phyloP scores from a whole-genome alignment of 202 grass and related monocot genomes.

The Tripidium arundinaceum region DNA sequence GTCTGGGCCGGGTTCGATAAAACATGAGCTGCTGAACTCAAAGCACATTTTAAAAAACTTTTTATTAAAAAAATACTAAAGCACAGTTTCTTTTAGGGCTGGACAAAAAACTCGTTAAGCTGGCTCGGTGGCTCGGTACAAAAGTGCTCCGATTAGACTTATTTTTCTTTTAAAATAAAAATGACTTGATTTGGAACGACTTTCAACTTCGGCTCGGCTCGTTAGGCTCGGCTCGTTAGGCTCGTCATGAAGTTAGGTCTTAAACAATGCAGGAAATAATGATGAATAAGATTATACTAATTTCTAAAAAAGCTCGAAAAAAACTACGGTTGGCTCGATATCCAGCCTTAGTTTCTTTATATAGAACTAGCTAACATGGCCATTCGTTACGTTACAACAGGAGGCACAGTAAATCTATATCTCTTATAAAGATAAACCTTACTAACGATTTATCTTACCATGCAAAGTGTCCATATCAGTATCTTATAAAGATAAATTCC shows the following conservation, averaged over 20 bases:
- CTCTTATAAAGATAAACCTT: no score
- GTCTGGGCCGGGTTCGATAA: neutral
- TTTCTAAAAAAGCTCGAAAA: neutral
- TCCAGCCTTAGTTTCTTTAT: no score
- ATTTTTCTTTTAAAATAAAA: neutral
- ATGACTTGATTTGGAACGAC: neutral
- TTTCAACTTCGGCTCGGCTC: neutral
- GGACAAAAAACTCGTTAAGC: neutral
- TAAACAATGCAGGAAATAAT: neutral
- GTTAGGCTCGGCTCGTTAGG: neutral
- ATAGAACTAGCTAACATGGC: no score
- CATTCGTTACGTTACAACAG: no score
- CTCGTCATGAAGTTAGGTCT: neutral
- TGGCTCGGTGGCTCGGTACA: neutral
- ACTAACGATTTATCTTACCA: no score
- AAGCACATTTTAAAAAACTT: neutral
- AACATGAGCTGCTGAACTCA: neutral
- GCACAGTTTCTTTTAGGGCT: neutral
- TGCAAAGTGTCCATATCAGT: no score
- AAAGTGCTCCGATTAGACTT: neutral
- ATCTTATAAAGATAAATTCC: no score
- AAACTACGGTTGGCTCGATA: neutral
- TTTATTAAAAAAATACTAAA: no score
- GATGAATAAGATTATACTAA: neutral
- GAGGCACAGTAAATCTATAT: no score